Evolutionary conservation across 257 asterid genomes (phyloP).

Genomic region (Solanum chaucha): DNA sequence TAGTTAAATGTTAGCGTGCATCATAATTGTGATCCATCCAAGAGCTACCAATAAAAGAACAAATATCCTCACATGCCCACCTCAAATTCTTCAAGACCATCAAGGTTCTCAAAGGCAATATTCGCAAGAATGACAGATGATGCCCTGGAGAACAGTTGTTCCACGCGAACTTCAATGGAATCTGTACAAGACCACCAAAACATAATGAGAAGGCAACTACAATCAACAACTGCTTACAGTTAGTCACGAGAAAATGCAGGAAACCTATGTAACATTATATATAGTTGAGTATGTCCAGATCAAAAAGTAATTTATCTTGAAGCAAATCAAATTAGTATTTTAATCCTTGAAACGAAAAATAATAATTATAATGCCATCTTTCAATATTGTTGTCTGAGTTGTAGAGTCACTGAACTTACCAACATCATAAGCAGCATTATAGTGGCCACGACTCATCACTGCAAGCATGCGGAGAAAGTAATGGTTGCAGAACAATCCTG

Average conservation of each 20-base stretch:
- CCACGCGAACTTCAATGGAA: conserved; percentile 51
- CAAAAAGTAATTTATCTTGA: not conserved
- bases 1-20: not conserved
- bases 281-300: not conserved
- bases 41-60: not conserved
- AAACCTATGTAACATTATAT: not conserved
- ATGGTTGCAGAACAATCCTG: conserved; percentile 83
- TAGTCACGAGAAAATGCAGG: not conserved
- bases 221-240: not conserved
- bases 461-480: conserved; percentile 91
- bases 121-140: conserved; percentile 57
- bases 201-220: not conserved
- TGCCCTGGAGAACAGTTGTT: conserved; percentile 59
- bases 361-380: not conserved
- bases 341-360: not conserved
- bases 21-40: not conserved
- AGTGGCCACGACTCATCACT: conserved; percentile 51
- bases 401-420: conserved; percentile 22
- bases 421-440: conserved; percentile 49
- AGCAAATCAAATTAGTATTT: not conserved
- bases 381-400: not conserved
- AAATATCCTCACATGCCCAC: conserved; percentile 18
- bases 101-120: conserved; percentile 55
- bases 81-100: conserved; percentile 61
- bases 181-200: conserved; percentile 40